Conservation (phyloP, 1,139 yeast genomes). For the Hanseniaspora sp. region DNA sequence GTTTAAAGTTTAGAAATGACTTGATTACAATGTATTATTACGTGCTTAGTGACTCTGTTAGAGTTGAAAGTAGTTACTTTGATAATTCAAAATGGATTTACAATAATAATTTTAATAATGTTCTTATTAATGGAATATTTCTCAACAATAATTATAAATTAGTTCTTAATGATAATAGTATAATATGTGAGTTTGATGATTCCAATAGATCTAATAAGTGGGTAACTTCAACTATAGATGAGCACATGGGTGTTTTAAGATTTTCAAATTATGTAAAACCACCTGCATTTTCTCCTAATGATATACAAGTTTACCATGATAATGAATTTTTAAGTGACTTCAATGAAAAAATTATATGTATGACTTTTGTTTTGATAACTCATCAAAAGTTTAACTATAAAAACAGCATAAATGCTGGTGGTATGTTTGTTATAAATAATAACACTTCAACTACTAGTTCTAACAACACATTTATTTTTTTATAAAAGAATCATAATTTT, state of each 20-base stretch:
- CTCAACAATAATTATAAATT: neutral
- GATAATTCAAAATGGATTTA: neutral
- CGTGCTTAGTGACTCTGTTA: neutral
- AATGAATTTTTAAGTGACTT: neutral
- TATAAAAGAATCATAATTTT: too few relatives aligned
- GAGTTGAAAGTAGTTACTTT: neutral
- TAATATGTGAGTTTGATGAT: neutral
- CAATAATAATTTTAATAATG: neutral
- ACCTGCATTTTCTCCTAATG: neutral
- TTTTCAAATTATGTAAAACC: neutral
- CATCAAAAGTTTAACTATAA: neutral
- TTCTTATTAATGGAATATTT: neutral
- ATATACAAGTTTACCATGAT: neutral
- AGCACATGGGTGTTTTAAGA: neutral
- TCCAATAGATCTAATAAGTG: constrained; percentile 2
- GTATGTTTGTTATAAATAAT: too few relatives aligned
- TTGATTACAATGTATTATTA: neutral
- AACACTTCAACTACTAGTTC: too few relatives aligned
- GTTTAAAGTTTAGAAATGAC: neutral
- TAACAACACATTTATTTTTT: too few relatives aligned
- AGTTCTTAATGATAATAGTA: neutral
- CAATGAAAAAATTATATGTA: neutral
- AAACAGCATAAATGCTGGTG: too few relatives aligned
- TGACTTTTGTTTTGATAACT: neutral
- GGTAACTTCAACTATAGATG: neutral